Evolutionary conservation across 306 rosid species (phyloP).

Genomic region (Pyrus bretschneideri): DNA sequence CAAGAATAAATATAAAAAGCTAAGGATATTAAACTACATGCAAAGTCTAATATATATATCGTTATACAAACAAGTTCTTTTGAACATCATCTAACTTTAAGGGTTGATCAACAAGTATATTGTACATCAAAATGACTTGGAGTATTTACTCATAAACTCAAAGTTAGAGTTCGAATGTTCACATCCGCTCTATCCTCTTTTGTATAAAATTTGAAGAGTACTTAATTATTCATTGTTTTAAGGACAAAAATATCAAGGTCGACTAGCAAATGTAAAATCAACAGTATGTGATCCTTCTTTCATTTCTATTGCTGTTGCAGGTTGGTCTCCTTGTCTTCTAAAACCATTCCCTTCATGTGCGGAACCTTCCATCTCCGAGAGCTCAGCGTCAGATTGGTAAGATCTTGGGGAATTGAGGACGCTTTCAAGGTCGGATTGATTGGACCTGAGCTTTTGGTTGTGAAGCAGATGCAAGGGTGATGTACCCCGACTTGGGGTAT

Average conservation of each 20-base stretch:
- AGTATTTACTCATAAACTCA: background rate
- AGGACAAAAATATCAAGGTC: constrained; percentile 11
- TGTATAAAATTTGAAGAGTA: background rate
- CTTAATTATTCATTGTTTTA: background rate
- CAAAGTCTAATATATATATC: too few relatives aligned
- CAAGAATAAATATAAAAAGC: too few relatives aligned
- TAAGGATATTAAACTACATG: too few relatives aligned
- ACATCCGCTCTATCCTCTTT: background rate
- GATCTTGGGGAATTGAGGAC: constrained; percentile 38
- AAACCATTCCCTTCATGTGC: background rate
- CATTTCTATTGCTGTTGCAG: background rate
- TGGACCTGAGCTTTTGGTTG: constrained; percentile 25
- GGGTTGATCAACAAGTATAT: background rate
- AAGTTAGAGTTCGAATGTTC: background rate
- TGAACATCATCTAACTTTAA: background rate
- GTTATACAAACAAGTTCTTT: too few relatives aligned
- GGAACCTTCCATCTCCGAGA: constrained; percentile 31
- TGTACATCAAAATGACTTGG: background rate
- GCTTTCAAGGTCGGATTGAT: constrained; percentile 28
- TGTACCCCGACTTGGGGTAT: constrained; percentile 53
- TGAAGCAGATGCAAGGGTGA: constrained; percentile 55
- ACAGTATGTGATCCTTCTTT: constrained; percentile 11
- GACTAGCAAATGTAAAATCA: constrained; percentile 46
- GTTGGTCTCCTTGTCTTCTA: background rate
- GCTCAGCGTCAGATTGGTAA: constrained; percentile 47